Evolutionary conservation across 2,329 filamentous ascomycete genomes (phyloP), one percentile per base, ranked within the genome.

Genomic region (Penicillium griseofulvum): DNA sequence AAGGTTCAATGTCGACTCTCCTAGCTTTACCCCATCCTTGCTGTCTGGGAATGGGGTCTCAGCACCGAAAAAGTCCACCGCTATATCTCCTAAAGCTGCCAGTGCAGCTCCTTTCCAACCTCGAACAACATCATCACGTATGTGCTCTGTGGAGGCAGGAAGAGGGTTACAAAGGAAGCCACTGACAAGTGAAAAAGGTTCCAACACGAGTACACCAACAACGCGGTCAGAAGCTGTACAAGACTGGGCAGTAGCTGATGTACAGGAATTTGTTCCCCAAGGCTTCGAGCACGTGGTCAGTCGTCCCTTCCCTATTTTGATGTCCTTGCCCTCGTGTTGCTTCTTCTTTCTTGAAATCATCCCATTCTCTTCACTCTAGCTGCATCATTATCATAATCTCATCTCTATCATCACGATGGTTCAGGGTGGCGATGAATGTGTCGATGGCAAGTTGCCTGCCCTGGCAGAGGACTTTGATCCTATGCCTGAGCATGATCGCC

Each of bases 1-100:
- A 74, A 81, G 88, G 28, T 81, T 99, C 63, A 99, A 96, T 73
- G 94, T 96, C 68, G 94, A 97, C 68, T 97, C 94, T 9, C 93
- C 94, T 12, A 90, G 93, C 45, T 99, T 99, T 72, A 97, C 91
- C 0, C 93, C 93, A 36, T 77, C 83, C 14, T 50, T 72, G 28
- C 56, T 74, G 16, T 68, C 73, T 33, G 65, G 69, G 31, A 76
- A 76, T 50, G 74, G 73, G 34, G 69, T 69, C 2, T 69, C 69
- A 12, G 64, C 65, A 3, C 58, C 69, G 24, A 91, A 91, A 74
- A 88, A 88, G 66, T 82, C 87, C 10, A 87, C 87, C 9, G 71
- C 74, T 11, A 91, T 97, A 61, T 94, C 92, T 8, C 90, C 91
- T 1, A 91, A 95, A 74, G 89, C 90, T 52, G 92, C 89, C n/a